phyloP scores from a whole-genome alignment of 495 filamentous ascomycete species.

The Corynascus novoguineensis region DNA sequence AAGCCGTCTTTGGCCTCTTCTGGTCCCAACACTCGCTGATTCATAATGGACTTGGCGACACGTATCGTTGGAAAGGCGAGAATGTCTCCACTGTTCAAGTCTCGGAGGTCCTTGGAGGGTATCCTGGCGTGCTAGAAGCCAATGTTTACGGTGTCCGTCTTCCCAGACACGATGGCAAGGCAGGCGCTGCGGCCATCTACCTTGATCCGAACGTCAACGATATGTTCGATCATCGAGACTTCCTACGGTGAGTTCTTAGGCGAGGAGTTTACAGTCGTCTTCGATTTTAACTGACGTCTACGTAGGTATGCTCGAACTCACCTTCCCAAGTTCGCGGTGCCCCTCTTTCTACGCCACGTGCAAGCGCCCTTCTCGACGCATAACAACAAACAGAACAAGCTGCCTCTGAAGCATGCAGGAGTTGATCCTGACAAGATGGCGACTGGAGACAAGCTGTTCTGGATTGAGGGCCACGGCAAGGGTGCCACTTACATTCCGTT shows the following conservation, averaged over 20 bases:
- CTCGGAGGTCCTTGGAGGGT: slow-evolving; percentile 58
- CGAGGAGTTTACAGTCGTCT: neutral
- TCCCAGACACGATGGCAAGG: slow-evolving; percentile 65
- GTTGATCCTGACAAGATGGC: slow-evolving; percentile 57
- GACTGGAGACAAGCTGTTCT: slow-evolving; percentile 48
- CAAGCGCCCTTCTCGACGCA: slow-evolving; percentile 58
- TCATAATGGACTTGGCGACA: slow-evolving; percentile 56
- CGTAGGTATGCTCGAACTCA: slow-evolving; percentile 48
- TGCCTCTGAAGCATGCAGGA: slow-evolving; percentile 63
- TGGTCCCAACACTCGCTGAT: neutral
- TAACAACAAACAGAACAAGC: slow-evolving; percentile 83
- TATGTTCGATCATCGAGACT: slow-evolving; percentile 48
- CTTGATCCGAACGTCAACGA: slow-evolving; percentile 38
- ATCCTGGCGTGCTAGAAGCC: slow-evolving; percentile 63
- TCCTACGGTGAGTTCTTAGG: slow-evolving; percentile 41
- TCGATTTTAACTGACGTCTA: neutral
- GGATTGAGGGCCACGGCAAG: slow-evolving; percentile 49
- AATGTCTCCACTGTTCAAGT: slow-evolving; percentile 80
- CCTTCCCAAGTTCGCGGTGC: slow-evolving; percentile 71
- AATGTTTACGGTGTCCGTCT: slow-evolving; percentile 74
- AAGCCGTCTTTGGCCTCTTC: neutral
- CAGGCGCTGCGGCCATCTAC: slow-evolving; percentile 60
- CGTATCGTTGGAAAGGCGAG: slow-evolving; percentile 79
- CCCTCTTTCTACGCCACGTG: slow-evolving; percentile 65
- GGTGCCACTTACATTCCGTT: slow-evolving; percentile 52